Evolutionary conservation across 345 rosid species (phyloP), one percentile per base, ranked within the genome.

Genomic region (Citrus reticulata): DNA sequence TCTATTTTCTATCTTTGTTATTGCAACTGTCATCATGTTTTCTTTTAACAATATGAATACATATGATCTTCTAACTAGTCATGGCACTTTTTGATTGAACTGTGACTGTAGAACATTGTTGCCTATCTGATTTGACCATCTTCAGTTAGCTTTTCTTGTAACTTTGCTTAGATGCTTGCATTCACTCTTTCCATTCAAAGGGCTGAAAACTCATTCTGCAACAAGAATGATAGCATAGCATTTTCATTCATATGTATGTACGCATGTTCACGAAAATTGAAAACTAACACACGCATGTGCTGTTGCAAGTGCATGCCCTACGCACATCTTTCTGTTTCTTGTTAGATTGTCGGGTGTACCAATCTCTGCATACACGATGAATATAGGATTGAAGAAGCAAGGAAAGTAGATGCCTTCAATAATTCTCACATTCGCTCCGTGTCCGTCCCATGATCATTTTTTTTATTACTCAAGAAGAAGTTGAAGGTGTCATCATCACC

Each of bases 401-500:
- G 59, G 22, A 30, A 46, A 27, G 37, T n/a, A 16, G 63, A 59
- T 40, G 51, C 61, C n/a, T 13, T 4, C 30, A 11, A 59, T 2
- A 37, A 27, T 24, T 68, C 73, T 59, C 74, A 58, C 80, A 42
- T 32, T 60, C 59, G 49, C 35, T n/a, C 74, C 40, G 74, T 69
- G 80, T 59, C 40, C 16, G n/a, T 70, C 65, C 51, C 64, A 6
- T 51, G 72, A 65, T 65, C 24, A 30, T 61, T 60, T 74, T 61
- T 16, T 58, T 58, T 2, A 42, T 8, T 58, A n/a, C 25, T 58
- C 9, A 7, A 7, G 3, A 7, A 58, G 25, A 57, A 6, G 9
- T 19, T 57, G n/a, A 20, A 20, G n/a, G 24, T 20, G 25, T 20
- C 49, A 42, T 42, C 14, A 11, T 42, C 49, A 3, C 49, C 16